Conservation (phyloP, 345 rosid genomes). For the Hibiscus trionum region DNA sequence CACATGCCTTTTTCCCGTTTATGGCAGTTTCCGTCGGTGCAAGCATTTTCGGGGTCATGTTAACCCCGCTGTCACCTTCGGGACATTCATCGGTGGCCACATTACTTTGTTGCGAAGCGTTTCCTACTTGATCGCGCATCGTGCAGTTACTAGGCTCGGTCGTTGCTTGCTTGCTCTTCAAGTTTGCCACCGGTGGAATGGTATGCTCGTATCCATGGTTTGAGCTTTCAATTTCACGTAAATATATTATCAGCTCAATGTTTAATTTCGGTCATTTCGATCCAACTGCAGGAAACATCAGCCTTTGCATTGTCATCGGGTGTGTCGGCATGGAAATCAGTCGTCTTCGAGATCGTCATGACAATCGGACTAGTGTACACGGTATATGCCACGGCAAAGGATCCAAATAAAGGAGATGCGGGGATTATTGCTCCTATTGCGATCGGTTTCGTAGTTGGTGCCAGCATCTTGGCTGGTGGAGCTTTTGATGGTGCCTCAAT, state of each 20-base stretch:
- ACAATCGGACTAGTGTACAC: conserved; percentile 66
- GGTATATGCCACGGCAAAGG: conserved; percentile 57
- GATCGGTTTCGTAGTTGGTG: conserved; percentile 49
- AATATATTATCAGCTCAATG: neutral
- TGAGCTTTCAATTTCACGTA: neutral
- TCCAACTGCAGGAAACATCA: conserved; percentile 25
- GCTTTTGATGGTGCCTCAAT: conserved; percentile 56
- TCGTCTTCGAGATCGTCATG: conserved; percentile 66
- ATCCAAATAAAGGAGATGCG: conserved; percentile 49
- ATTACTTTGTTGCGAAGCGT: conserved; percentile 59
- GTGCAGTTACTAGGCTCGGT: conserved; percentile 74
- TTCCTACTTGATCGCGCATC: conserved; percentile 78
- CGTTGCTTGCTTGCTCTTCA: conserved; percentile 73
- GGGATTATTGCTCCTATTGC: conserved; percentile 45
- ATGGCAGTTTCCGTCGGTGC: conserved; percentile 74
- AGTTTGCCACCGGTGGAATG: conserved; percentile 62
- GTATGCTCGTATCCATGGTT: neutral
- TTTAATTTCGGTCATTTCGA: no score
- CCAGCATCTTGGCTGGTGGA: conserved; percentile 48
- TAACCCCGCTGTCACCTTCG: conserved; percentile 81
- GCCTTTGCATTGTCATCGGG: conserved; percentile 35
- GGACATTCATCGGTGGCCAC: conserved; percentile 73
- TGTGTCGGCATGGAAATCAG: conserved; percentile 38
- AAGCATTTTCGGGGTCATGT: conserved; percentile 79
- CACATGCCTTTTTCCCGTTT: conserved; percentile 63